Evolutionary conservation across 179 eudicot genomes (phyloP), one percentile per base, ranked within the genome.

Genomic region (Vitellaria paradoxa): DNA sequence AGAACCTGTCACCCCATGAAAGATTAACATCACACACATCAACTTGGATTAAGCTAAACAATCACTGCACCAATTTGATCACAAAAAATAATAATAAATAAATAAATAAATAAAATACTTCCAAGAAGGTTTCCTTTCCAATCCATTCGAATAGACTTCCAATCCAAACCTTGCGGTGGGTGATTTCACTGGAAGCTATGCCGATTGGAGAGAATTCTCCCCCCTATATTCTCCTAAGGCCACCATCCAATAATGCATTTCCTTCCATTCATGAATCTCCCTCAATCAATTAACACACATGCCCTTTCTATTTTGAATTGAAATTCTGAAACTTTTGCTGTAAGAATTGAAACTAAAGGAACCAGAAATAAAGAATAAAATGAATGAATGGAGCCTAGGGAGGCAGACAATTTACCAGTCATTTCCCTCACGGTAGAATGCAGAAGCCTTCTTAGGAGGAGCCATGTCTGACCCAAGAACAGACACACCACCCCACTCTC

Each of bases 1-100:
- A 89, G 77, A 86, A 90, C 97, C 97, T 92, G 90, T 77, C 86
- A 86, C 74, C 74, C 66, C 86, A 85, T 78, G 45, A 80, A 73
- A 69, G 81, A 52, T 56, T 65, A 70, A 78, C 80, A 81, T 78
- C 60, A 78, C 70, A 68, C 30, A 60, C n/a, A 37, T 37, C 46
- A 57, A 63, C 20, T 17, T 9, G 42, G 30, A 4, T 55, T 23
- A 64, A 21, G 24, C 62, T 46, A 0, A 68, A 65, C 18, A 46
- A 66, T 47, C 42, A 49, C 12, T 20, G 45, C 74, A 65, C 7
- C 12, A 42, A 47, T 55, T 67, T 52, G 37, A 21, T 30, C 50
- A 11, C 23, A 18, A 60, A 17, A 3, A 60, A 17, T 11, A 60
- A 60, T 60, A 6, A 47, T 47, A 7, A 30, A 30, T 30, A 30